Conservation (phyloP, 805 yeast species). For the Schwanniomyces yamadae region DNA sequence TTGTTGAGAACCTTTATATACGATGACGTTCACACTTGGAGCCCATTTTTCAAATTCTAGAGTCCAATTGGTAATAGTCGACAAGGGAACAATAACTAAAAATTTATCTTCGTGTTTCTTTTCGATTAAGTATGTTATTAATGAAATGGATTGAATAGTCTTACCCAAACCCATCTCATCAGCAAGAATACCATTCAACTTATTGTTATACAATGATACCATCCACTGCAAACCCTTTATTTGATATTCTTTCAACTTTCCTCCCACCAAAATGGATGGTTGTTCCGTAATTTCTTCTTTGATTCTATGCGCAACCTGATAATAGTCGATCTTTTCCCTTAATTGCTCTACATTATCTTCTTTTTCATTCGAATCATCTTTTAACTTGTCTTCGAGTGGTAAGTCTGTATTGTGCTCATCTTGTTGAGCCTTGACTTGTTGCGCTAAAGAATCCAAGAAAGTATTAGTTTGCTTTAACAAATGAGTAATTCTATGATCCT, state of each 20-base stretch:
- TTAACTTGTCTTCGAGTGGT: slow-evolving; percentile 23
- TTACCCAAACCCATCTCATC: slow-evolving; percentile 72
- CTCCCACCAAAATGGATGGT: slow-evolving; percentile 72
- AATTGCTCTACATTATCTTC: slow-evolving; percentile 49
- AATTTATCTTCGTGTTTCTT: slow-evolving; percentile 68
- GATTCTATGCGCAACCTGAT: slow-evolving; percentile 76
- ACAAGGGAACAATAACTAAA: slow-evolving; percentile 77
- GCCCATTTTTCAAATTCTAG: slow-evolving; percentile 88
- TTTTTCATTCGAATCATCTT: slow-evolving; percentile 18
- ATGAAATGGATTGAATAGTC: slow-evolving; percentile 74
- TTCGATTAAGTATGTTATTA: slow-evolving; percentile 69
- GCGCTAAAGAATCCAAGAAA: slow-evolving; percentile 74
- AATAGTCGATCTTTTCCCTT: slow-evolving; percentile 70
- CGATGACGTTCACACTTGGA: slow-evolving; percentile 67
- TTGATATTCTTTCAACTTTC: slow-evolving; percentile 75
- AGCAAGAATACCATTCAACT: slow-evolving; percentile 62
- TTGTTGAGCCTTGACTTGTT: slow-evolving; percentile 78
- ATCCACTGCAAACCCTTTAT: slow-evolving; percentile 65
- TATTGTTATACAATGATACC: slow-evolving; percentile 61
- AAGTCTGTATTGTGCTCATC: slow-evolving; percentile 37
- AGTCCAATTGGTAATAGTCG: slow-evolving; percentile 85
- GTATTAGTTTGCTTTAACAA: slow-evolving; percentile 75
- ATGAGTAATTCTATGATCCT: slow-evolving; percentile 84
- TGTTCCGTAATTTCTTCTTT: slow-evolving; percentile 66
- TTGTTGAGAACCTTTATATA: slow-evolving; percentile 75